Conservation (phyloP, 331 rosid species). For the Quercus phellos region DNA sequence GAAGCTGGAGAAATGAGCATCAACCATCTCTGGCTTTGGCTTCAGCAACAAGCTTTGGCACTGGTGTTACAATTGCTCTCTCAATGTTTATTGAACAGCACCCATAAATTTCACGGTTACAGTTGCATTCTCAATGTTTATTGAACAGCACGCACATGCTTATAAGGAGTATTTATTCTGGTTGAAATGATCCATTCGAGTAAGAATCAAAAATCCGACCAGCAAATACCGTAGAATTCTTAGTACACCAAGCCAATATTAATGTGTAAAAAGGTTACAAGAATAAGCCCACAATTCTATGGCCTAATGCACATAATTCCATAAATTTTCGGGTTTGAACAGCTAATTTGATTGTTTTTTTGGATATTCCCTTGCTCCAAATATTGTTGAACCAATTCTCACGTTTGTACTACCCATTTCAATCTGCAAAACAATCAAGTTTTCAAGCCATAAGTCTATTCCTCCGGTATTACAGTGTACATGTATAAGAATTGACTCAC, state of each 20-base stretch:
- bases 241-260: too few species aligned
- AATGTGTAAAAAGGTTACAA: background rate
- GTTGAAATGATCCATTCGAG: constrained; percentile 13
- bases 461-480: background rate
- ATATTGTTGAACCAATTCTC: constrained; percentile 84
- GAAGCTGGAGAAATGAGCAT: too few species aligned
- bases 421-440: constrained; percentile 51
- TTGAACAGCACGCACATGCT: background rate
- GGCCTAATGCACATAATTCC: background rate
- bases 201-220: constrained; percentile 8
- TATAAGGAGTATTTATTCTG: constrained; percentile 13
- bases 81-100: too few species aligned
- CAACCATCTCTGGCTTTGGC: too few species aligned
- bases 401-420: constrained; percentile 91
- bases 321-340: background rate
- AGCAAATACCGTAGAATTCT: background rate
- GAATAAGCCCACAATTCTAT: background rate
- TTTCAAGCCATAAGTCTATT: background rate
- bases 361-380: constrained; percentile 82
- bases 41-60: too few species aligned
- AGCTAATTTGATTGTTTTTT: constrained; percentile 39
- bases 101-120: background rate
- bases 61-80: background rate
- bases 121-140: background rate
- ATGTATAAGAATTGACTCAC: background rate